phyloP scores from a whole-genome alignment of 2,329 filamentous ascomycete genomes.

The Bipolaris oryzae region DNA sequence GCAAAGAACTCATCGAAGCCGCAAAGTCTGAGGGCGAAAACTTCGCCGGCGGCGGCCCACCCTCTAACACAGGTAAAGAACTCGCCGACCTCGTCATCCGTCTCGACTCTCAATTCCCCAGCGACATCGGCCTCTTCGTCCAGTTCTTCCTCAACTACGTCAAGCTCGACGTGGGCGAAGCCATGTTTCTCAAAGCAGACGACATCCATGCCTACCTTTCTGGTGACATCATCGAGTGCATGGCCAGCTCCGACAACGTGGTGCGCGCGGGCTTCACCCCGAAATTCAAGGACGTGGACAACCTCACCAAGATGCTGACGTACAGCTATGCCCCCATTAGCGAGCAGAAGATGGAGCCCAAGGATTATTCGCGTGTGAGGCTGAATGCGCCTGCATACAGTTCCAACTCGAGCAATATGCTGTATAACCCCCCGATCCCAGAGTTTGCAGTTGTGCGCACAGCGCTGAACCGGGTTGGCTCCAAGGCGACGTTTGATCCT shows the following conservation, averaged over 20 bases:
- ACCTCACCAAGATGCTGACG: conserved; percentile 87
- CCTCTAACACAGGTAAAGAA: conserved; percentile 70
- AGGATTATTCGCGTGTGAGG: conserved; percentile 83
- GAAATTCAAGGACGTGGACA: conserved; percentile 96
- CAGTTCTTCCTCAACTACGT: conserved; percentile 98
- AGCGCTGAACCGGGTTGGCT: conserved; percentile 69
- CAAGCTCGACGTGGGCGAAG: conserved; percentile 83
- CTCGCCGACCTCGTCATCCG: conserved; percentile 78
- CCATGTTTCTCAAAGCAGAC: conserved; percentile 93
- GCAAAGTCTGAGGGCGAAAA: conserved; percentile 70
- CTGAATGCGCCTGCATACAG: conserved; percentile 83
- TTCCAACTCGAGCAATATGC: conserved; percentile 70
- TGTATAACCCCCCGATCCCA: conserved; percentile 96
- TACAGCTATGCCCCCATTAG: conserved; percentile 95
- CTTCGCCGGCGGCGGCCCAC: conserved; percentile 77
- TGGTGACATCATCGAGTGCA: conserved; percentile 97
- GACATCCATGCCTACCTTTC: conserved; percentile 96
- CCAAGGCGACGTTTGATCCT: conserved; percentile 86
- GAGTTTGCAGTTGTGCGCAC: conserved; percentile 92
- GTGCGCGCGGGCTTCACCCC: conserved; percentile 96
- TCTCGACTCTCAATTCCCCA: conserved; percentile 81
- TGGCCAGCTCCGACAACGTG: conserved; percentile 98
- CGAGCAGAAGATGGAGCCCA: conserved; percentile 89
- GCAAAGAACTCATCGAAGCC: conserved; percentile 71
- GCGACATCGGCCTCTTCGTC: conserved; percentile 90